phyloP scores from a whole-genome alignment of 352 stramenopile species.

The Pythium brassicae region DNA sequence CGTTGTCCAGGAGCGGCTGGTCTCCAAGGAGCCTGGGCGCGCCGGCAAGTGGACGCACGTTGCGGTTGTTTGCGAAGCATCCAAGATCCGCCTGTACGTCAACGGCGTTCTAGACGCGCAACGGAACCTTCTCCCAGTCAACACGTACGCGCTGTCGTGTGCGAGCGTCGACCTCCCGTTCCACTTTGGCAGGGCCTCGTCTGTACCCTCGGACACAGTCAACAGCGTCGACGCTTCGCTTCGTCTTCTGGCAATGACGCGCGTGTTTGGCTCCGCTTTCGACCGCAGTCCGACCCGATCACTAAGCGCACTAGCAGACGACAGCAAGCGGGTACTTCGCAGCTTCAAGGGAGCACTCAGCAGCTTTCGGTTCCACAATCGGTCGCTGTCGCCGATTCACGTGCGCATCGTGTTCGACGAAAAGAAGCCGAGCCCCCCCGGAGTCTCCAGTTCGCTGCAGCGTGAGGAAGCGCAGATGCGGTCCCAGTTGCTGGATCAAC shows the following conservation, averaged over 20 bases:
- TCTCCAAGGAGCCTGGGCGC: conserved; percentile 72
- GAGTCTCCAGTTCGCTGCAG: neutral
- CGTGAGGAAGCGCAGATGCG: neutral
- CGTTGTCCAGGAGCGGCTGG: conserved; percentile 46
- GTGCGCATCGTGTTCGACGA: conserved; percentile 89
- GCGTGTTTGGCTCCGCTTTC: neutral
- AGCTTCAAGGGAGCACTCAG: conserved; percentile 83
- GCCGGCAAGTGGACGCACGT: conserved; percentile 80
- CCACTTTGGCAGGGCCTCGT: conserved; percentile 39
- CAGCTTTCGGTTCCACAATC: conserved; percentile 88
- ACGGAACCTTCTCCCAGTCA: conserved; percentile 40
- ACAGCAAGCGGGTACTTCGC: neutral
- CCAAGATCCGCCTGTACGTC: conserved; percentile 87
- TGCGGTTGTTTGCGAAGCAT: conserved; percentile 77
- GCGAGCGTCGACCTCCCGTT: conserved; percentile 43
- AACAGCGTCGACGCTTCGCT: neutral
- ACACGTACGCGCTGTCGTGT: conserved; percentile 21
- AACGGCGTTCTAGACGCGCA: conserved; percentile 88
- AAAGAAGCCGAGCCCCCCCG: conserved; percentile 25
- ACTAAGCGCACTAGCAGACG: neutral
- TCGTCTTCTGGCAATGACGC: neutral
- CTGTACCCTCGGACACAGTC: neutral
- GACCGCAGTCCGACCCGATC: neutral
- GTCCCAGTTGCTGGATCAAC: conserved; percentile 21
- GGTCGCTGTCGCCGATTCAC: conserved; percentile 89